Base-by-base conservation (phyloP, 2,329 filamentous ascomycete species). In the Lomentospora prolificans region DNA sequence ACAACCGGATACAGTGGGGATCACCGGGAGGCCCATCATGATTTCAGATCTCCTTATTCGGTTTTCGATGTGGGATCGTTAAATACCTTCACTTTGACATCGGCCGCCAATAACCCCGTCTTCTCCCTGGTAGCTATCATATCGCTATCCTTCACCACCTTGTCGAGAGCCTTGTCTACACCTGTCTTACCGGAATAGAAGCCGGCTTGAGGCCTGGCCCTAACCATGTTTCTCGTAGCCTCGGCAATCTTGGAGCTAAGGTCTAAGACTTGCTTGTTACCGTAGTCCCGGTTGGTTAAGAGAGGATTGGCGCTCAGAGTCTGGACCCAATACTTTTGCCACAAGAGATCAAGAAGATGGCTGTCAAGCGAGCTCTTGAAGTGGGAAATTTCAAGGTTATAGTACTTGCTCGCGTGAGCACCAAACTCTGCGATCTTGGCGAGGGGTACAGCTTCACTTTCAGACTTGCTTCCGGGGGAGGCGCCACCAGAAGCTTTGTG, bases 291-390 rank as follows among this genome's bases (percentile, higher is more conserved):
- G 66, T 96, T 97, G 56, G 89, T 90, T 64, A 95, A 85, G 3
- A 96, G 79, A 22, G 92, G 91, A 63, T 85, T 94, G 64, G 95
- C 89, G 30, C 90, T 95, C 19, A 99, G 80, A 4, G 94, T 99
- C 66, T 95, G 89, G 31, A 96, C 91, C 94, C 90, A 96, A 76
- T 99, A 99, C 71, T 97, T 97, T 75, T 96, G 96, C 94, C 94
- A 97, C 28, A 99, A 77, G 53, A 90, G 80, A 65, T 95, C 89
- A 4, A 99, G 77, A 24, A 99, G 78, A 63, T 90, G 87, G 2
- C 85, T 80, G 71, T 99, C 94, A 27, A 99, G 84, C 0, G 87
- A 87, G 60, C 89, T 94, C 74, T 97, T 97, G 79, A 90, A 99
- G 71, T 95, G 90, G 30, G 90, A 90, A 12, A 97, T 88, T 59